Conservation (phyloP, 768 basidiomycete genomes). For the Boletales sp. region DNA sequence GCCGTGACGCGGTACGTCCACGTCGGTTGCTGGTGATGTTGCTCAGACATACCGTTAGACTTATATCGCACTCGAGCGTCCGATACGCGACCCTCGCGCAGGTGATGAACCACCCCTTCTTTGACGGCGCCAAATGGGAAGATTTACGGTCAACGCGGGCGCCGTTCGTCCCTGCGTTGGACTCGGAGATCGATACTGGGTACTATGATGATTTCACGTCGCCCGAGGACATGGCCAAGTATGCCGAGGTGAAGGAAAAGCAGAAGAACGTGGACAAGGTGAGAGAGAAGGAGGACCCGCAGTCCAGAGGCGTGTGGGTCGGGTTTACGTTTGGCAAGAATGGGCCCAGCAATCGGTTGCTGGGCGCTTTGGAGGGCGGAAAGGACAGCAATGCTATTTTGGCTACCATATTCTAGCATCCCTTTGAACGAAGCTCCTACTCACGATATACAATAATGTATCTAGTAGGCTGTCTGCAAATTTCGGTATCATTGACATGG, state of each 20-base stretch:
- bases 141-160: slow-evolving; percentile 71
- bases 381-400: slow-evolving; percentile 48
- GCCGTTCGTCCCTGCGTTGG: slow-evolving; percentile 92
- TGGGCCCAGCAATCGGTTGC: slow-evolving; percentile 50
- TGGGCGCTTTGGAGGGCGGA: slow-evolving; percentile 27
- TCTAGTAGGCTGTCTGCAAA: too few relatives aligned
- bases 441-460: too few relatives aligned
- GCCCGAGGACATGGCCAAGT: slow-evolving; percentile 95
- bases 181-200: slow-evolving; percentile 92
- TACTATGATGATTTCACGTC: slow-evolving; percentile 92
- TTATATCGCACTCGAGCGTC: slow-evolving; percentile 83
- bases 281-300: slow-evolving; percentile 78
- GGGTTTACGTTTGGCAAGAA: slow-evolving; percentile 92
- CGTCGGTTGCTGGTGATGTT: not conserved
- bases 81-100: slow-evolving; percentile 75
- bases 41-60: slow-evolving; percentile 36
- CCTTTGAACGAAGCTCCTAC: too few relatives aligned
- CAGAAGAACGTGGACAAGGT: slow-evolving; percentile 91
- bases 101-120: slow-evolving; percentile 80
- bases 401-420: slow-evolving; percentile 54
- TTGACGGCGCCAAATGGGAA: slow-evolving; percentile 71
- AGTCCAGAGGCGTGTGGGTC: slow-evolving; percentile 79
- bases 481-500: too few relatives aligned
- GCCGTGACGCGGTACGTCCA: slow-evolving; percentile 72
- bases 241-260: slow-evolving; percentile 97